Evolutionary conservation across 495 filamentous ascomycete species (phyloP), one percentile per base, ranked within the genome.

Genomic region (Penicillium samsonianum): DNA sequence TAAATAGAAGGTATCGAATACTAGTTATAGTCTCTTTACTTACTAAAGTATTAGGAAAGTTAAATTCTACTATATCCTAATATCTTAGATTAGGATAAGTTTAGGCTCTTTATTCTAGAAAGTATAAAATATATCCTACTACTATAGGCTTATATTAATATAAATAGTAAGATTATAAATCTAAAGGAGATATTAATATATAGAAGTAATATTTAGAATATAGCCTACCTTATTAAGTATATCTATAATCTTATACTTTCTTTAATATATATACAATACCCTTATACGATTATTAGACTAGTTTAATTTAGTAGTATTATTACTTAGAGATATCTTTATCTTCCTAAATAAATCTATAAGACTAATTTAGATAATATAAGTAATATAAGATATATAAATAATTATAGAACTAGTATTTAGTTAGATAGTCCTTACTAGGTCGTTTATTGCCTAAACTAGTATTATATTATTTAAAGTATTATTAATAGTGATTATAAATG

Each of bases 51-150:
- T 46, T 46, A n/a, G n/a, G n/a, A n/a, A n/a, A n/a, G n/a, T n/a
- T n/a, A n/a, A n/a, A n/a, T n/a, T 46, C 14, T 16, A 46, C 12
- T 8, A 8, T 46, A 17, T 46, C 2, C 16, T 28, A 7, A 46
- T 30, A 46, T 46, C 23, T 17, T 46, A 30, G 22, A 46, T 46
- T 46, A 46, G 44, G 30, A 46, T 30, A 28, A 46, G 23, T n/a
- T 28, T 28, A 28, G 44, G 44, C 44, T 46, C 14, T 30, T 45
- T 2, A 28, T 16, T 25, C n/a, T n/a, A 30, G 6, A 28, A 14
- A 5, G 5, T 17, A 46, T 46, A 46, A 8, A 45, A 46, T 28
- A 4, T 9, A 28, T 46, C 23, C 10, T 4, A 4, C 0, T 3
- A 3, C 26, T 46, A 17, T 46, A 17, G 44, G 25, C 44, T 46